Percentiles rank a stretch among this genome's conserved stretches.
Evolutionary conservation across 345 rosid genomes (phyloP).

Genomic region (Combretum micranthum): DNA sequence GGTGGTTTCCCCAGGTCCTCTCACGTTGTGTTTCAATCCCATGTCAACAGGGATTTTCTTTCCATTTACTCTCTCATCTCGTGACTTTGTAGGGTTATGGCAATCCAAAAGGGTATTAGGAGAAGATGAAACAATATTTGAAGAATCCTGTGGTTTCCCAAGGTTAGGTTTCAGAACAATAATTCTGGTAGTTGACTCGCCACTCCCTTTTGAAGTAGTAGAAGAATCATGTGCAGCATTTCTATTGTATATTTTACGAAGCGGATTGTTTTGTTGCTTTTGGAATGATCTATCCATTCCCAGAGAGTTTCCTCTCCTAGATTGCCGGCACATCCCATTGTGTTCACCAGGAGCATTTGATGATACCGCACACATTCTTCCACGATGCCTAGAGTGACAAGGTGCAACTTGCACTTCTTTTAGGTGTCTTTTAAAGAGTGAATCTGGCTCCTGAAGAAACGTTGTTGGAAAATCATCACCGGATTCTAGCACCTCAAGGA

Average conservation of each 20-base stretch:
- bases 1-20: constrained; percentile 62
- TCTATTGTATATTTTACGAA: constrained; percentile 21
- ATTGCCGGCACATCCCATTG: constrained; percentile 21
- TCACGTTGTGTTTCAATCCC: constrained; percentile 42
- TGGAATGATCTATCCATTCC: constrained; percentile 28
- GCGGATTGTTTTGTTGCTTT: constrained; percentile 11
- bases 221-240: constrained; percentile 16
- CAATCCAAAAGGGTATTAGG: constrained; percentile 29
- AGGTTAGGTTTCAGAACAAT: constrained; percentile 85
- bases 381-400: constrained; percentile 37
- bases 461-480: constrained; percentile 66
- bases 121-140: constrained; percentile 36
- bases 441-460: constrained; percentile 86
- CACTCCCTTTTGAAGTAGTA: constrained; percentile 36
- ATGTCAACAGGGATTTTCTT: constrained; percentile 37
- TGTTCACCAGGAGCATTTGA: constrained; percentile 27
- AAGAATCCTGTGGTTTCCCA: constrained; percentile 45
- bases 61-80: constrained; percentile 25
- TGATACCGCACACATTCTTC: constrained; percentile 26
- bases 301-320: constrained; percentile 29
- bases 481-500: constrained; percentile 71
- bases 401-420: constrained; percentile 47
- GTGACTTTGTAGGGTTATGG: constrained; percentile 25
- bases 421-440: constrained; percentile 75
- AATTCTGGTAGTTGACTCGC: constrained; percentile 50